Conservation (phyloP, 495 filamentous ascomycete genomes). For the Tuber indicum region DNA sequence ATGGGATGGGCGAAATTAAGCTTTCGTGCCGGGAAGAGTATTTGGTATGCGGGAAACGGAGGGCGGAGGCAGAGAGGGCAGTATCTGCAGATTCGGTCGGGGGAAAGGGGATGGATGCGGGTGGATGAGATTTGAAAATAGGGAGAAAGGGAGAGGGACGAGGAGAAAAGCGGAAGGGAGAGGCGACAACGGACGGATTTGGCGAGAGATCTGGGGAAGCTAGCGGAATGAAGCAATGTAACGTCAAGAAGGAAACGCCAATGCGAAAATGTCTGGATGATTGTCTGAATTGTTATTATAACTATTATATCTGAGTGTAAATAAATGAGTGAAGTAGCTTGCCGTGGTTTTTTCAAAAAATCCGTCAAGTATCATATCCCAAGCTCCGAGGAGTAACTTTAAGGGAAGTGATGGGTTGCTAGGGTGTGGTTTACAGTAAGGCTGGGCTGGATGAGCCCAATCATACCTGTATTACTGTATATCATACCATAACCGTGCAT, state of each 20-base stretch:
- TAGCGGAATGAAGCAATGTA: neutral
- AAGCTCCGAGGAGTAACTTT: neutral
- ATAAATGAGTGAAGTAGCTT: neutral
- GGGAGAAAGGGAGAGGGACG: slow-evolving; percentile 3
- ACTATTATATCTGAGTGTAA: neutral
- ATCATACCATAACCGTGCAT: too few relatives aligned
- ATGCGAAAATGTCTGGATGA: neutral
- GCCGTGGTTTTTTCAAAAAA: neutral
- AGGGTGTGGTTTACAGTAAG: neutral
- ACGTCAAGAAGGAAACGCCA: neutral
- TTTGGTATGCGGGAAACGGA: neutral
- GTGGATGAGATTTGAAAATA: slow-evolving; percentile 4
- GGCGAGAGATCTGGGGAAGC: neutral
- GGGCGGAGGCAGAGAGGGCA: neutral
- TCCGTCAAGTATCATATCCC: neutral
- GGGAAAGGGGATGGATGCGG: slow-evolving; percentile 19
- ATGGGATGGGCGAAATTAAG: slow-evolving; percentile 2
- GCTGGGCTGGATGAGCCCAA: neutral
- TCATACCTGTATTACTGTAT: too few relatives aligned
- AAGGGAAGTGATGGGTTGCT: neutral
- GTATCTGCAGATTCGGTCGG: slow-evolving; percentile 7
- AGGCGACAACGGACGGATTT: slow-evolving; percentile 1
- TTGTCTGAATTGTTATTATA: neutral
- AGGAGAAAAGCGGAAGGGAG: slow-evolving; percentile 6
- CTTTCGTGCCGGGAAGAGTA: slow-evolving; percentile 4